Conservation (phyloP, 176 grass and related monocot genomes). For the Cocos nucifera region DNA sequence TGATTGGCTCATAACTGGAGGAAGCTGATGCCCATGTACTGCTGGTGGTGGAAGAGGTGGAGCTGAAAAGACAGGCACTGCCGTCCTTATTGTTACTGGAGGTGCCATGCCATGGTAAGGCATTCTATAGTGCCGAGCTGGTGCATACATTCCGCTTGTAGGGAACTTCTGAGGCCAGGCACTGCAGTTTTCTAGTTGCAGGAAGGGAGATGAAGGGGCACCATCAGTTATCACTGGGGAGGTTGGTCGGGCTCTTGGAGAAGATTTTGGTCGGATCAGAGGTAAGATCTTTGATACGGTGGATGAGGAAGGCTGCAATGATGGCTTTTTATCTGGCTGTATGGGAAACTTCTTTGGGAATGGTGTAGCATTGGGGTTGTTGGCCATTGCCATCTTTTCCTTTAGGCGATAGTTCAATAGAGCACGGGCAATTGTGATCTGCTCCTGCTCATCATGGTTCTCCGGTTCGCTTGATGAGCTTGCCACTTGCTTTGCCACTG, state of each 20-base stretch:
- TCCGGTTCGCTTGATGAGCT: constrained; percentile 66
- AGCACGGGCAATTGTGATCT: constrained; percentile 89
- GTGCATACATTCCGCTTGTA: constrained; percentile 60
- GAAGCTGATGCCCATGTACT: constrained; percentile 41
- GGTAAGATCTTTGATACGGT: constrained; percentile 90
- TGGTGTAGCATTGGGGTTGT: constrained; percentile 65
- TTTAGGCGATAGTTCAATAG: constrained; percentile 82
- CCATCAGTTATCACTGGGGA: constrained; percentile 35
- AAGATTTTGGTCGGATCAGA: constrained; percentile 66
- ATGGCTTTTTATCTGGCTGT: constrained; percentile 46
- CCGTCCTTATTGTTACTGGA: constrained; percentile 78
- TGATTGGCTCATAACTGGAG: constrained; percentile 37
- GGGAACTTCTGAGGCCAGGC: constrained; percentile 61
- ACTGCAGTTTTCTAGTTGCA: constrained; percentile 22
- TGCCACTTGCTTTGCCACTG: constrained; percentile 61
- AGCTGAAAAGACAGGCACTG: constrained; percentile 91
- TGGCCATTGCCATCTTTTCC: constrained; percentile 85
- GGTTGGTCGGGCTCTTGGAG: constrained; percentile 44
- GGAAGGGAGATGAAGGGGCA: constrained; percentile 13
- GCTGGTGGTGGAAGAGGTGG: constrained; percentile 68
- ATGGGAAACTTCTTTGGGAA: constrained; percentile 95
- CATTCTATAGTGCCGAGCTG: constrained; percentile 52
- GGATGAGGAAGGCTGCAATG: constrained; percentile 44
- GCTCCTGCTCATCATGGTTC: constrained; percentile 90
- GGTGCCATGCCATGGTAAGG: constrained; percentile 85